Percentiles rank a stretch among this genome's conserved stretches.
Evolutionary conservation across 345 rosid species (phyloP).

Genomic region (Populus simonii): DNA sequence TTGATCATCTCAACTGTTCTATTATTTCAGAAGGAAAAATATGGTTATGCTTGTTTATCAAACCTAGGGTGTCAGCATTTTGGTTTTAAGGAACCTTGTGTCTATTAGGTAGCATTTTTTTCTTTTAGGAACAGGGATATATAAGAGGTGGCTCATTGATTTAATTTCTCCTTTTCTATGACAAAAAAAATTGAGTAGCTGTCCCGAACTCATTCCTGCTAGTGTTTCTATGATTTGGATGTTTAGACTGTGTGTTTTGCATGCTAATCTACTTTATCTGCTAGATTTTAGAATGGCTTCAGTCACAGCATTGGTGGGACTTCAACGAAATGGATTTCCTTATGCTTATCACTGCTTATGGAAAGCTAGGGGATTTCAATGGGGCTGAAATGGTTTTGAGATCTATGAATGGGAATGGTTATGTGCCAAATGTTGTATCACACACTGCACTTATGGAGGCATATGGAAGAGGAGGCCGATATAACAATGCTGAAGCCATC

Average conservation of each 20-base stretch:
- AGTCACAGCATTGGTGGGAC: constrained; percentile 82
- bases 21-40: no score
- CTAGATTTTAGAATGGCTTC: constrained; percentile 94
- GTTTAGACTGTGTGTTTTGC: background rate
- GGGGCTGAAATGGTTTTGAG: constrained; percentile 74
- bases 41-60: no score
- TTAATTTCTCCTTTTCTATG: background rate
- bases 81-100: background rate
- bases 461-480: constrained; percentile 82
- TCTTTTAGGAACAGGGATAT: background rate
- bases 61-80: no score
- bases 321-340: constrained; percentile 80
- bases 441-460: constrained; percentile 95
- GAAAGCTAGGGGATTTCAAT: constrained; percentile 84
- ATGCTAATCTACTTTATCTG: constrained; percentile 16
- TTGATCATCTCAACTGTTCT: no score
- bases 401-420: constrained; percentile 65
- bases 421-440: constrained; percentile 67
- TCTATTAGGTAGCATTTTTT: no score
- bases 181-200: background rate
- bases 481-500: constrained; percentile 86
- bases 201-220: background rate
- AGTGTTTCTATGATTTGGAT: background rate
- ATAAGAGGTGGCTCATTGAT: background rate
- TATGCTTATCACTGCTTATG: constrained; percentile 88